Base-by-base conservation (phyloP, 495 filamentous ascomycete genomes). In the Neurospora sp. region DNA sequence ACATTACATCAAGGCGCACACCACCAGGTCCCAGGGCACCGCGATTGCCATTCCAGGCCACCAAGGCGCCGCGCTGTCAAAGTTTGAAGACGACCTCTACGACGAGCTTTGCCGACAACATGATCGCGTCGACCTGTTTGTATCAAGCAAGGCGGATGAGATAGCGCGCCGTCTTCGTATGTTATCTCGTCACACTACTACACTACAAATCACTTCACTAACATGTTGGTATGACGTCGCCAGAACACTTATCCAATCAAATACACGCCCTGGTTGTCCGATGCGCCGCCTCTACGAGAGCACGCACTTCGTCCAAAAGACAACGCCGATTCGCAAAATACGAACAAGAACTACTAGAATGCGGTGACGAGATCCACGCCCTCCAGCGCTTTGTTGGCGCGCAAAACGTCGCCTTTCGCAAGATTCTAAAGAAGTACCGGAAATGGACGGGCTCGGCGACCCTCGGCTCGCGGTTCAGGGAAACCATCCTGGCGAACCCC, bases 391-490 rank as follows among this genome's bases (percentile, higher is more conserved):
- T 91, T 71, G 85, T 88, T 31, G 80, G 83, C 69, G 88, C 89
- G 20, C 91, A 93, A 78, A 81, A 87, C 12, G 84, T 87, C 27
- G 91, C 88, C 4, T 92, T 93, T 75, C 85, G 83, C 73, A 93
- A 93, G 80, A 87, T 93, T 6, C 81, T 92, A 71, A 93, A 93
- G 79, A 93, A 93, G 78, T 93, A 93, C 82, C 82, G 82, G 82
- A 92, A 91, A 81, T 93, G 91, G 91, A 92, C 91, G 9, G 85
- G 87, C 39, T 91, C 89, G 14, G 81, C 82, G 20, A 80, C 83
- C 1, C 82, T 93, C 9, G 87, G 84, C 71, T 79, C 80, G 53
- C 87, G 89, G 46, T 91, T 93, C 78, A 84, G 83, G 65, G 81
- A 86, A 12, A 84, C 88, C 65, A 77, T 92, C 9, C 79, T 91